A percentile compares a stretch with the other conserved stretches of the same genome.
These are phyloP conservation scores for Fragilaria radians DNA, from an alignment of 108 stramenopile species.

Conservation along the genomic window DNA sequence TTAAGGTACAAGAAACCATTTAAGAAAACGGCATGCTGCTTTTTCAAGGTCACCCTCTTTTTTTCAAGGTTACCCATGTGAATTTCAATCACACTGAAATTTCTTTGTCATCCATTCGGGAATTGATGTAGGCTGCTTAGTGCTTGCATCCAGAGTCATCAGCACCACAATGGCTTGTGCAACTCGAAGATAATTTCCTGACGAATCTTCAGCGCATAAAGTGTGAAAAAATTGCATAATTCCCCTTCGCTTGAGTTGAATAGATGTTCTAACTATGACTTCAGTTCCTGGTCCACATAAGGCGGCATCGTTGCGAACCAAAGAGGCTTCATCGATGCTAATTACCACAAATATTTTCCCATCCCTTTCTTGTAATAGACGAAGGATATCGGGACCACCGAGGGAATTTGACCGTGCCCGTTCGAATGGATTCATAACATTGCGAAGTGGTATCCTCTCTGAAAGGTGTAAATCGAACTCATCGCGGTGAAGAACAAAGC, in stretches of 20 bases:
- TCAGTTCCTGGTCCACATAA: conserved; percentile 14
- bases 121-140: conserved; percentile 38
- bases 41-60: too few relatives aligned
- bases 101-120: conserved; percentile 39
- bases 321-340: conserved; percentile 26
- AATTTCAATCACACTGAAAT: too few relatives aligned
- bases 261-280: conserved; percentile 30
- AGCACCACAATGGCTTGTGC: conserved; percentile 50
- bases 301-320: conserved; percentile 12
- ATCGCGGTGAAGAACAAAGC: conserved; percentile 42
- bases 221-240: conserved; percentile 53
- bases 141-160: conserved; percentile 41
- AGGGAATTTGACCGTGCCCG: conserved; percentile 42
- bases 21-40: too few relatives aligned
- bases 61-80: too few relatives aligned
- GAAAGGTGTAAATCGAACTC: conserved; percentile 47
- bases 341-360: conserved; percentile 54
- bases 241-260: conserved; percentile 37
- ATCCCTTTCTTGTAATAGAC: conserved; percentile 41
- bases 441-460: conserved; percentile 43
- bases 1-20: too few relatives aligned
- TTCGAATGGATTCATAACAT: conserved; percentile 64
- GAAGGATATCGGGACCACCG: conserved; percentile 57
- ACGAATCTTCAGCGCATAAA: background rate
- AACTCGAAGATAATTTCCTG: conserved; percentile 5